Evolutionary conservation across 352 stramenopile species (phyloP).

Genomic region (Globisporangium acanthophoron): DNA sequence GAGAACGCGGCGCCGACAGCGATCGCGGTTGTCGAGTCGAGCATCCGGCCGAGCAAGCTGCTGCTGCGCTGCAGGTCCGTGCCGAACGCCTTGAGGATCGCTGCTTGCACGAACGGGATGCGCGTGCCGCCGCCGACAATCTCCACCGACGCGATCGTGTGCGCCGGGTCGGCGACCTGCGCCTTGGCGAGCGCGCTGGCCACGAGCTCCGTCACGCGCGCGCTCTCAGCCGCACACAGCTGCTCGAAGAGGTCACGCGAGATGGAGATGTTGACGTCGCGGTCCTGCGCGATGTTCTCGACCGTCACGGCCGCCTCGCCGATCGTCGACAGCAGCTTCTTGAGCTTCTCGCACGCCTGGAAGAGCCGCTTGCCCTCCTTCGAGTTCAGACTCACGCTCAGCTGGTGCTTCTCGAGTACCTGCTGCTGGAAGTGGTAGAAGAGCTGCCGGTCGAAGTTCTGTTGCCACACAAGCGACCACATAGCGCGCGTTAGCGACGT

Average conservation of each 20-base stretch:
- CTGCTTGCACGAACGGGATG: conserved; percentile 79
- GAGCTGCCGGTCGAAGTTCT: conserved; percentile 68
- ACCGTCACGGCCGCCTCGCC: conserved; percentile 69
- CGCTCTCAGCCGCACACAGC: conserved; percentile 46
- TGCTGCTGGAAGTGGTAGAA: conserved; percentile 79
- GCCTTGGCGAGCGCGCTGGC: conserved; percentile 39
- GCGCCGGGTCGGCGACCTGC: conserved; percentile 18
- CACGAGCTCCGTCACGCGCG: conserved; percentile 52
- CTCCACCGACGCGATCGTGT: conserved; percentile 65
- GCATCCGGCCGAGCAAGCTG: conserved; percentile 71
- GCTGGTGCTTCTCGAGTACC: conserved; percentile 44
- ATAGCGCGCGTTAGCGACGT: not conserved
- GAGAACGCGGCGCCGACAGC: conserved; percentile 69
- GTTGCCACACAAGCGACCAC: not conserved
- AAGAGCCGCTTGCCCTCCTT: conserved; percentile 87
- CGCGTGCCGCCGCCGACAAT: conserved; percentile 89
- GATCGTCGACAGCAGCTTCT: conserved; percentile 89
- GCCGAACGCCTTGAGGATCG: conserved; percentile 60
- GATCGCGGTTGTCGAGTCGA: conserved; percentile 85
- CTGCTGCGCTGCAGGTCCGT: conserved; percentile 26
- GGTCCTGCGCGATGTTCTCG: conserved; percentile 79
- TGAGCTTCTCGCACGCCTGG: conserved; percentile 82
- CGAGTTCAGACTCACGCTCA: conserved; percentile 46
- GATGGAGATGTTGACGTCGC: conserved; percentile 74
- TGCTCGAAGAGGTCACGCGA: conserved; percentile 68